Evolutionary conservation across 768 basidiomycete genomes (phyloP).

Genomic region (Pisolithus marmoratus): DNA sequence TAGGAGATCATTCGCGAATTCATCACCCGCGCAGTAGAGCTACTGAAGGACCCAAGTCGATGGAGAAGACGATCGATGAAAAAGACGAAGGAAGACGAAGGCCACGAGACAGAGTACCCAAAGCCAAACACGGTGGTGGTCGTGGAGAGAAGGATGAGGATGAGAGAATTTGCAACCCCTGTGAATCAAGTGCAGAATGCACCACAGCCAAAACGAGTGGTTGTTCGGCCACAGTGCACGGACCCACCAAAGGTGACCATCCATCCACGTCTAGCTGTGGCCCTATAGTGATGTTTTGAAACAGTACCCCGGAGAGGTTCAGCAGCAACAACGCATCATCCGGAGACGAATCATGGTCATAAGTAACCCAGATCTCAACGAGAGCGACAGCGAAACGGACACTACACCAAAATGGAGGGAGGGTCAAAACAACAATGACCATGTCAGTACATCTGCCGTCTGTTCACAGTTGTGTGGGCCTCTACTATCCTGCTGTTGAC

Average conservation of each 20-base stretch:
- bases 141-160: conserved; percentile 20
- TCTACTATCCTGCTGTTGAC: not conserved
- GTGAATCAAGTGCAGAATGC: conserved; percentile 8
- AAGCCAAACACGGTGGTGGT: conserved; percentile 20
- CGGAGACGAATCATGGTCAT: conserved; percentile 25
- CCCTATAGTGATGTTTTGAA: conserved; percentile 7
- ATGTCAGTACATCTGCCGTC: not conserved
- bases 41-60: not conserved
- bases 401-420: conserved; percentile 2
- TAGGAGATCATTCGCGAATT: conserved; percentile 20
- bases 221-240: conserved; percentile 8
- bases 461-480: not conserved
- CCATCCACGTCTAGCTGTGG: not conserved
- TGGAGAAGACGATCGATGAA: not conserved
- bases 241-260: conserved; percentile 15
- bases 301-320: conserved; percentile 10
- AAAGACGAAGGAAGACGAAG: conserved; percentile 4
- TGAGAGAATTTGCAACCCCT: conserved; percentile 19
- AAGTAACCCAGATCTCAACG: conserved; percentile 26
- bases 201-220: conserved; percentile 2
- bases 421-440: not conserved
- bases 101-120: conserved; percentile 16
- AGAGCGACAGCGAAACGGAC: conserved; percentile 22
- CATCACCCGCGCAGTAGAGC: conserved; percentile 15
- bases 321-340: conserved; percentile 12